Base-by-base conservation (phyloP, 164 flowering plant species). In the Piper betle region DNA sequence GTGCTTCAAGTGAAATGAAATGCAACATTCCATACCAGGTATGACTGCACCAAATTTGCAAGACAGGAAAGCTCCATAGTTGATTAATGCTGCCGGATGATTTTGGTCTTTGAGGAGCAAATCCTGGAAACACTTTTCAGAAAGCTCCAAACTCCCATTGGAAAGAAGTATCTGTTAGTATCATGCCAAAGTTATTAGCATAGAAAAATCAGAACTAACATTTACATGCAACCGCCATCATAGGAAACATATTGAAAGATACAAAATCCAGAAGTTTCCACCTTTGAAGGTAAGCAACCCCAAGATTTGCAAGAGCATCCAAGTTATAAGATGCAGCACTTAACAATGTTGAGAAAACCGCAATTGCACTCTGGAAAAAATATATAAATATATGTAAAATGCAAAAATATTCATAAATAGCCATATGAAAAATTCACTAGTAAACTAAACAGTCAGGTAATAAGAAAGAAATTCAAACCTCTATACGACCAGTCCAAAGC, bases 271-370 rank as follows among this genome's bases (percentile, higher is more conserved):
- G 53, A 50, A 39, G 38, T 39, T 25, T 52, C 73, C 62, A 91
- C 98, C 84, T 84, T 68, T 84, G 93, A 64, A 92, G 84, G 78
- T 82, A 82, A 61, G 93, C 93, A 62, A 84, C 67, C 48, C 97
- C 97, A 69, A 89, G 90, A 75, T 92, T 92, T 69, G 81, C 89
- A 59, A 92, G 82, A 72, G 94, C 83, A 78, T 92, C 97, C 81
- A 81, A 78, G 78, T 82, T 77, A 67, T 84, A 81, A 11, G 97
- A 86, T 13, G 64, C 82, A 65, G 82, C 38, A 52, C 70, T 74
- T 75, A 82, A 64, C 78, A 89, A 69, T 53, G 88, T 74, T 48
- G 96, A 84, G 53, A 89, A 77, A 63, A 92, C 80, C 43, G 91
- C 77, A 64, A 86, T 80, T 65, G 96, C 86, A 83, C 79, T 86